Base-by-base conservation (phyloP, 495 filamentous ascomycete genomes). In the Articulospora tetracladia region DNA sequence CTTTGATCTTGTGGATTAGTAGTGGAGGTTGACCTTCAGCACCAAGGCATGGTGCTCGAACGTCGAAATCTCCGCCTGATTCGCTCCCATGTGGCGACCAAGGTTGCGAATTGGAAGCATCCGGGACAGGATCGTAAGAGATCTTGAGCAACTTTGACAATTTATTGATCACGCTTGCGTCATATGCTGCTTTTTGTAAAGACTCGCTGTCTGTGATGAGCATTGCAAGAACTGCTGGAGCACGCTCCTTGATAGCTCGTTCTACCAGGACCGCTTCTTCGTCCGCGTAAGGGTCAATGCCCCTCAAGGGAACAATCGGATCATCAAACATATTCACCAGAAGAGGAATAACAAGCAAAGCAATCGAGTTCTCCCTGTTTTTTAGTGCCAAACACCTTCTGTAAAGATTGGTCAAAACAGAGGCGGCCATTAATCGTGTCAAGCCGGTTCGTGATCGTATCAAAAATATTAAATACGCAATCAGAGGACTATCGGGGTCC, bases 171-270 rank as follows among this genome's bases (percentile, higher is more conserved):
- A 84, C 86, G 53, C 81, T 80, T 53, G 87, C 91, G 55, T 97
- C 91, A 44, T 86, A 85, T 0, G 92, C 92, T 48, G 92, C 86
- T 61, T 86, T 89, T 71, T 97, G 93, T 53, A 97, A 72, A 32
- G 81, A 77, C 50, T 84, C 77, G 67, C 86, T 90, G 63, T 93
- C 90, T 25, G 85, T 85, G 10, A 96, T 84, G 27, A 98, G 74
- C 34, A 84, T 84, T 24, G 91, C 91, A 44, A 98, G 75, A 20
- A 95, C 79, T 1, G 81, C 79, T 1, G 91, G 88, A 6, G 89
- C 81, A 60, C 85, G 83, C 69, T 94, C 92, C 58, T 85, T 78
- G 39, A 90, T 77, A 23, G 70, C 65, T 72, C 80, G 80, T 30
- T 72, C 69, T 25, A 66, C 57, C 17, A 68, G 62, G 11, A 69